Evolutionary conservation across 2,329 filamentous ascomycete genomes (phyloP), one percentile per base, ranked within the genome.

Genomic region (Decorospora gaudefroyi): DNA sequence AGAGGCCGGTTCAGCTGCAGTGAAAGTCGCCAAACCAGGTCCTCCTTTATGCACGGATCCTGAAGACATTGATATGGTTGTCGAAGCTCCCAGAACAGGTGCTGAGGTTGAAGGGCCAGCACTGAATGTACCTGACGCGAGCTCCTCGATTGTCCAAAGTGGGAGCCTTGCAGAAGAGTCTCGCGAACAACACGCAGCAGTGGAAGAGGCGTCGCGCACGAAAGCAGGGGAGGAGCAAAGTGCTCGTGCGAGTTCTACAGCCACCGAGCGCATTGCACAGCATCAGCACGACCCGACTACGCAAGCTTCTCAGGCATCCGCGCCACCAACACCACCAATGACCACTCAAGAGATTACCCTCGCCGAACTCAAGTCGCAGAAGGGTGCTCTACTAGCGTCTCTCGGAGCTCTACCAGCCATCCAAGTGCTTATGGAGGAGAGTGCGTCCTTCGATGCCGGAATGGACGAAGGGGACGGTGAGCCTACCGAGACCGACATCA

Each of bases 261-360:
- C 13, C 6, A 9, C 16, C 12, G 4, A 11, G 13, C 15, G 11
- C 15, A 19, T 25, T 25, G 30, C 22, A 12, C 22, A 33, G 18
- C 10, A 25, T 15, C 30, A 27, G 25, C 26, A 13, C 13, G 12
- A 35, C 12, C 23, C 17, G 21, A 16, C 10, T 3, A 16, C 16
- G 18, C 36, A 27, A 25, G 18, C n/a, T 17, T 28, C 26, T 9
- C 27, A 32, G 11, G 18, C 19, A n/a, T 3, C 34, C 8, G 10
- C 16, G 9, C 17, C 7, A 6, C 11, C 23, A 11, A 6, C 9
- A 13, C 56, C 23, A 56, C 53, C 46, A 30, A 66, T 68, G 57
- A 61, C 64, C 6, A 60, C 65, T 15, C 73, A 83, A 29, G 71
- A 79, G 65, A 59, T 71, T 9, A 78, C 76, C 37, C 74, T 79